Evolutionary conservation across 305 asterid species (phyloP).

Genomic region (Plantago coronopus): DNA sequence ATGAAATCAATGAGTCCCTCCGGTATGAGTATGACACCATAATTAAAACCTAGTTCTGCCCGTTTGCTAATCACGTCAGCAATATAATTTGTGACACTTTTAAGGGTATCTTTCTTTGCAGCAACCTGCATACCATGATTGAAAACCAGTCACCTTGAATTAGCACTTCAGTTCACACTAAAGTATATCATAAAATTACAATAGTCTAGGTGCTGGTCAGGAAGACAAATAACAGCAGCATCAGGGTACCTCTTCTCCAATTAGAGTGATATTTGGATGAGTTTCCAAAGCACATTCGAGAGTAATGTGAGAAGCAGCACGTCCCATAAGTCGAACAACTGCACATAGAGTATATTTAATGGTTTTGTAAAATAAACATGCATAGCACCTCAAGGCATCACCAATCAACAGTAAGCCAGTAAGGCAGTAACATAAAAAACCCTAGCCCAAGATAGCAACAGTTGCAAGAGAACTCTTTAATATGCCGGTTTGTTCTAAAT

Average conservation of each 20-base stretch:
- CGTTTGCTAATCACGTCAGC: constrained; percentile 83
- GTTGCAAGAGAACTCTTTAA: neutral
- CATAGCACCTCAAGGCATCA: constrained; percentile 1
- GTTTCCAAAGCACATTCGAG: constrained; percentile 97
- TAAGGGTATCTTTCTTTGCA: constrained; percentile 81
- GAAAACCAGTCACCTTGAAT: neutral
- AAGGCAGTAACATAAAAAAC: no score
- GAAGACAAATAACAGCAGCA: constrained; percentile 5
- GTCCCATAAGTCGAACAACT: constrained; percentile 99
- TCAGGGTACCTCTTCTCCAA: constrained; percentile 88
- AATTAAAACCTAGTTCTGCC: constrained; percentile 75
- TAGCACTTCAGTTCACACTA: neutral
- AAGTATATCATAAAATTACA: neutral
- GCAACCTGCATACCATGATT: constrained; percentile 59
- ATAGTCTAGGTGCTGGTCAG: neutral
- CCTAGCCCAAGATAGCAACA: constrained; percentile 3
- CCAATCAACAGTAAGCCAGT: constrained; percentile 13
- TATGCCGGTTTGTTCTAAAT: no score
- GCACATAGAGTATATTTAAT: constrained; percentile 25
- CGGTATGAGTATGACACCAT: constrained; percentile 95
- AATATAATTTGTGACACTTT: constrained; percentile 78
- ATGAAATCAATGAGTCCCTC: constrained; percentile 97
- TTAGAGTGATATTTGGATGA: constrained; percentile 90
- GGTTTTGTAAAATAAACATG: constrained; percentile 4
- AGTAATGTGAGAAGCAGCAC: constrained; percentile 99